Evolutionary conservation across 2,329 filamentous ascomycete genomes (phyloP).

Genomic region (Xylariomycetidae sp.): DNA sequence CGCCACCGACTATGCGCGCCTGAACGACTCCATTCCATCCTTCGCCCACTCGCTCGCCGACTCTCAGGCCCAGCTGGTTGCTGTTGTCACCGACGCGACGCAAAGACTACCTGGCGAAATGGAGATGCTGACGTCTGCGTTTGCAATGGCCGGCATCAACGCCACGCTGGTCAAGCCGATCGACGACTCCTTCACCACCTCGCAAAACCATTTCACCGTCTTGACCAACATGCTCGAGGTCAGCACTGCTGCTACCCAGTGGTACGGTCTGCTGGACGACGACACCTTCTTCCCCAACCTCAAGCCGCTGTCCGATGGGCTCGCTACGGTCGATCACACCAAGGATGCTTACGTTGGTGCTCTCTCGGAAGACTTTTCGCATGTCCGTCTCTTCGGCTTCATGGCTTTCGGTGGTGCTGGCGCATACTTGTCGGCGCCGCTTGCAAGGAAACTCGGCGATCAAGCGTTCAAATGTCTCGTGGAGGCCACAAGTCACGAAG

Average conservation of each 20-base stretch:
- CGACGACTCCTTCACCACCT: conserved; percentile 32
- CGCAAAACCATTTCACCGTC: conserved; percentile 53
- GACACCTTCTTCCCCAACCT: conserved; percentile 59
- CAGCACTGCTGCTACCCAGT: conserved; percentile 38
- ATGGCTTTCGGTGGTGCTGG: conserved; percentile 59
- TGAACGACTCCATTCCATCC: conserved; percentile 42
- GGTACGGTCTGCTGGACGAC: conserved; percentile 55
- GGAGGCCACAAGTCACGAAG: conserved; percentile 34
- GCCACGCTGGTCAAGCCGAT: conserved; percentile 28
- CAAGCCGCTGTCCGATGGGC: conserved; percentile 39
- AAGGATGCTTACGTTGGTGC: conserved; percentile 48
- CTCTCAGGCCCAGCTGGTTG: conserved; percentile 45
- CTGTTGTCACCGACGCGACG: conserved; percentile 40
- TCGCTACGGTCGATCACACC: conserved; percentile 42
- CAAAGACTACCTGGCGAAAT: conserved; percentile 23
- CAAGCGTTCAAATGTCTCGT: conserved; percentile 43
- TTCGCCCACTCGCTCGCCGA: conserved; percentile 52
- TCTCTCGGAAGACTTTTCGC: conserved; percentile 49
- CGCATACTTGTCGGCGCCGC: conserved; percentile 49
- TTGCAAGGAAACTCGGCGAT: conserved; percentile 41
- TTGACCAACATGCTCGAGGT: conserved; percentile 42
- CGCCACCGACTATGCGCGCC: conserved; percentile 44
- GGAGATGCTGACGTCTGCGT: conserved; percentile 26
- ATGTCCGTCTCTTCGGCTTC: conserved; percentile 46
- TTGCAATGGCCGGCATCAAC: conserved; percentile 28